Percentiles rank a stretch among this genome's conserved stretches.
phyloP scores from a whole-genome alignment of 2,329 filamentous ascomycete genomes.

The Trichothecium sympodiale region DNA sequence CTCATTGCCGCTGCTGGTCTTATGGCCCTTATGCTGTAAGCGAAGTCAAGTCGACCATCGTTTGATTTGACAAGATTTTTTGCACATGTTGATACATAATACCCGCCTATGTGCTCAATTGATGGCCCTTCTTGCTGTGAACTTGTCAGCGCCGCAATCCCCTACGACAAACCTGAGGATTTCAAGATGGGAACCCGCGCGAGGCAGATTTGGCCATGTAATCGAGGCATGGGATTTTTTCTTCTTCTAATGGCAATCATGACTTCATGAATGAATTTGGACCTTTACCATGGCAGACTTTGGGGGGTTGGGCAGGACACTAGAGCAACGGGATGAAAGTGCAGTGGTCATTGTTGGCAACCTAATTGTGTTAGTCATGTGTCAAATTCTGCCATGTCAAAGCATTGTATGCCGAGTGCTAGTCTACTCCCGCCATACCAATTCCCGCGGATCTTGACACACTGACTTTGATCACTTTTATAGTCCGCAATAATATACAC shows the following conservation, averaged over 20 bases:
- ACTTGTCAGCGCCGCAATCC: too few species aligned
- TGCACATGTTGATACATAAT: slow-evolving; percentile 32
- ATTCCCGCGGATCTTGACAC: too few species aligned
- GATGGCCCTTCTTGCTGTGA: too few species aligned
- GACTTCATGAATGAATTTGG: slow-evolving; percentile 15
- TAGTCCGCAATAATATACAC: too few species aligned
- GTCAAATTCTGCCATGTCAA: too few species aligned
- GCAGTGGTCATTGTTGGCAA: neutral
- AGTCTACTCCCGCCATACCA: too few species aligned
- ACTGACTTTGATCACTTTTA: too few species aligned
- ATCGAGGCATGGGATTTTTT: slow-evolving; percentile 18
- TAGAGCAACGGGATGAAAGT: slow-evolving; percentile 5
- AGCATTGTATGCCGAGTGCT: too few species aligned
- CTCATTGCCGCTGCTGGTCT: slow-evolving; percentile 37
- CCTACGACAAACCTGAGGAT: slow-evolving; percentile 8
- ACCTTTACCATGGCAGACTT: slow-evolving; percentile 3
- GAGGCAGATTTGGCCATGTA: neutral
- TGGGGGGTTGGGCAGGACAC: slow-evolving; percentile 7
- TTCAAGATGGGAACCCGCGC: slow-evolving; percentile 13
- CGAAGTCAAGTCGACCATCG: slow-evolving; percentile 1
- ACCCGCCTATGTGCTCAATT: slow-evolving; percentile 12
- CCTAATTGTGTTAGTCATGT: too few species aligned
- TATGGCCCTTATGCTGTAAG: slow-evolving; percentile 36
- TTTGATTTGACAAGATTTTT: slow-evolving; percentile 9
- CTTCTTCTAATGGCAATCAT: slow-evolving; percentile 21